Base-by-base conservation (phyloP, 345 rosid species). In the Hypericum perforatum region DNA sequence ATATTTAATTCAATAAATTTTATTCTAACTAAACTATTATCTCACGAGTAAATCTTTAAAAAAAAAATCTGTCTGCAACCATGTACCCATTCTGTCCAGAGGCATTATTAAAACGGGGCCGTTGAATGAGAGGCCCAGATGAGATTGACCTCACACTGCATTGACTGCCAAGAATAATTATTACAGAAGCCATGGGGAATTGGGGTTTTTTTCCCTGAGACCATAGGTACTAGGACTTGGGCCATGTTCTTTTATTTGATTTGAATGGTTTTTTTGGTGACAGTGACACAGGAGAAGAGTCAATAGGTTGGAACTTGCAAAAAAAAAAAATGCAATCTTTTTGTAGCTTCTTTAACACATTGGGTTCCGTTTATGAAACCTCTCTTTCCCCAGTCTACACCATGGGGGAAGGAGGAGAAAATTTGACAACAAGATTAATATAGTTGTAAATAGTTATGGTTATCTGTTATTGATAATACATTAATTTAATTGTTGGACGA, bases 131-230 rank as follows among this genome's bases (percentile, higher is more conserved):
- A 37, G 63, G 68, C 51, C 74, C 62, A 41, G 59, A 5, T 74
- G 81, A 76, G 74, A 53, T 46, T 60, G 82, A 80, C 85, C 41
- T 54, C 3, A 70, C 86, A 63, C 29, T 65, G 70, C 65, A 64
- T 57, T 61, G 63, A 39, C 62, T 54, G 68, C 69, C 63, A 37
- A 43, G 58, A 57, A 22, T 64, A 58, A 57, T 57, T 44, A 57
- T 45, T 64, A 51, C 53, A 49, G 42, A 39, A 14, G 56, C 48
- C 64, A 58, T 54, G 60, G 38, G 64, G 32, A 22, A 22, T 1
- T 22, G 32, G 32, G 32, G 1, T 4, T 22, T 22, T 4, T 22
- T 22, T 22, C n/a, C n/a, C n/a, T n/a, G n/a, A n/a, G n/a, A n/a
- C n/a, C n/a, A n/a, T n/a, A n/a, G n/a, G n/a, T n/a, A n/a, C n/a